phyloP scores from a whole-genome alignment of 2,329 filamentous ascomycete genomes.

The Geoglossum cookeanum region DNA sequence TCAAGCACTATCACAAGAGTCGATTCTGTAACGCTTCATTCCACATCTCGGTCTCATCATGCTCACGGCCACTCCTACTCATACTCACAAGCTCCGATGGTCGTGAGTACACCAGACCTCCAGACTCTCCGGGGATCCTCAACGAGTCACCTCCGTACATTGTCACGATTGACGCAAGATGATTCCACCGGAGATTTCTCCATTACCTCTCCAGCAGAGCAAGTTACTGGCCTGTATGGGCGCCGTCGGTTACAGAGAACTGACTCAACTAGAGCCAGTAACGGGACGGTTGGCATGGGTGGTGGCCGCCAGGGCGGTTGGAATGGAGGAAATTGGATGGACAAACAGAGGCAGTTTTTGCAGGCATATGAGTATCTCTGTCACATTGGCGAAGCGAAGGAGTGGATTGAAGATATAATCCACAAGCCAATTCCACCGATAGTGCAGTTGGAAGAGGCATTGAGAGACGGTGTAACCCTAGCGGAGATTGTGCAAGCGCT shows the following conservation, averaged over 20 bases:
- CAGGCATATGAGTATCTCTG: slow-evolving; percentile 97
- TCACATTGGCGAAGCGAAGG: slow-evolving; percentile 95
- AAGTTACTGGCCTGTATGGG: slow-evolving; percentile 75
- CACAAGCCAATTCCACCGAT: slow-evolving; percentile 75
- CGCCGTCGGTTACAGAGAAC: slow-evolving; percentile 63
- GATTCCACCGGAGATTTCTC: slow-evolving; percentile 62
- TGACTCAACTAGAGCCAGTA: slow-evolving; percentile 32
- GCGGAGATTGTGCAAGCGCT: slow-evolving; percentile 87
- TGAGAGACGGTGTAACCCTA: slow-evolving; percentile 82
- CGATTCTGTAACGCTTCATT: slow-evolving; percentile 18
- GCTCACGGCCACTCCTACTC: slow-evolving; percentile 7
- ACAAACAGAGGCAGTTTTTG: slow-evolving; percentile 88
- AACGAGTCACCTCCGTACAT: slow-evolving; percentile 69
- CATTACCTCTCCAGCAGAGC: slow-evolving; percentile 57
- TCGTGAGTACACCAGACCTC: slow-evolving; percentile 49
- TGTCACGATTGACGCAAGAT: slow-evolving; percentile 65
- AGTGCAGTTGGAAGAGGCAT: slow-evolving; percentile 77
- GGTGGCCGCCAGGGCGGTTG: slow-evolving; percentile 41
- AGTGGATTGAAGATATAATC: slow-evolving; percentile 93
- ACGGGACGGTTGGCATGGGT: slow-evolving; percentile 25
- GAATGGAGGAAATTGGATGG: slow-evolving; percentile 91
- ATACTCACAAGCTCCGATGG: slow-evolving; percentile 21
- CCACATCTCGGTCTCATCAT: slow-evolving; percentile 10
- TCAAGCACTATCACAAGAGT: background rate
- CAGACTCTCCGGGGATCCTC: slow-evolving; percentile 72